Evolutionary conservation across 2,329 filamentous ascomycete species (phyloP).

Genomic region (Hymenoscyphus infarciens): DNA sequence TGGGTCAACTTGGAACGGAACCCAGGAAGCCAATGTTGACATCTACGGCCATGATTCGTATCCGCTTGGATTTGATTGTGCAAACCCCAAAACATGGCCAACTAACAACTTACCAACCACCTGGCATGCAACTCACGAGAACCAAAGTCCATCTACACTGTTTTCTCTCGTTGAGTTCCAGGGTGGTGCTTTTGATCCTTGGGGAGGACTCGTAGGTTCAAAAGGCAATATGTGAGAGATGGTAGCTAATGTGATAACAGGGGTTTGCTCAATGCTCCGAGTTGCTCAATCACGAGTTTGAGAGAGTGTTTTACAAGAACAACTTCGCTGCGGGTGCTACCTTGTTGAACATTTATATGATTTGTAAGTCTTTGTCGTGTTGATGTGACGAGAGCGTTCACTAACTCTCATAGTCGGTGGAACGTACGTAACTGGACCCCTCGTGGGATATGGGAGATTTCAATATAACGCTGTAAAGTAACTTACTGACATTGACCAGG

Average conservation of each 20-base stretch:
- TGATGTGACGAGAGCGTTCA: conserved; percentile 44
- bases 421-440: conserved; percentile 41
- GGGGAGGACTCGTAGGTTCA: conserved; percentile 54
- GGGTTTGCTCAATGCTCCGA: conserved; percentile 65
- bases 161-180: conserved; percentile 63
- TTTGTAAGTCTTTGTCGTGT: conserved; percentile 32
- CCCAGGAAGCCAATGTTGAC: conserved; percentile 32
- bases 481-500: neutral
- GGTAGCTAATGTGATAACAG: conserved; percentile 14
- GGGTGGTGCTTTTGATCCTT: conserved; percentile 69
- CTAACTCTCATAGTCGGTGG: conserved; percentile 54
- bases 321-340: conserved; percentile 61
- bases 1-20: conserved; percentile 28
- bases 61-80: conserved; percentile 45
- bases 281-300: conserved; percentile 69
- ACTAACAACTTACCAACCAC: conserved; percentile 51
- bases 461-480: neutral
- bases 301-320: conserved; percentile 78
- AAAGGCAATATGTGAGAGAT: neutral
- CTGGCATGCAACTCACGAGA: conserved; percentile 50
- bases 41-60: conserved; percentile 42
- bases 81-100: conserved; percentile 54
- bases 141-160: conserved; percentile 62
- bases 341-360: conserved; percentile 75
- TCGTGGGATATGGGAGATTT: neutral